Conservation (phyloP, 1,284 basidiomycete species). For the Psilocybe mexicana region DNA sequence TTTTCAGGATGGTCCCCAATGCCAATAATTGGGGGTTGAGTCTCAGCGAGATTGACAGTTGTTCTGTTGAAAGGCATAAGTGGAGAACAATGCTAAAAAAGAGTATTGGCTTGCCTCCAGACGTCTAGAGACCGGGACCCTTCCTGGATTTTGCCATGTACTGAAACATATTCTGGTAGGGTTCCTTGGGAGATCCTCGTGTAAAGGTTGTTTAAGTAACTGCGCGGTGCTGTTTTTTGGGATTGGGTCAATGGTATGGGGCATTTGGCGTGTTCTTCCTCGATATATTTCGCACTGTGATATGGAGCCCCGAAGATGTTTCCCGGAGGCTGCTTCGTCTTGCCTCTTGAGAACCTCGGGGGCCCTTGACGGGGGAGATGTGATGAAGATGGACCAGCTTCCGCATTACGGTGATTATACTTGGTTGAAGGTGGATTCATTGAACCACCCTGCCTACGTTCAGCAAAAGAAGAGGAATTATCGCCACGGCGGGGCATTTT, state of each 20-base stretch:
- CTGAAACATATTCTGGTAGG: conserved; percentile 36
- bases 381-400: conserved; percentile 13
- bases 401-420: conserved; percentile 9
- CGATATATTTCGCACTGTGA: conserved; percentile 35
- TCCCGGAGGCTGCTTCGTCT: conserved; percentile 1
- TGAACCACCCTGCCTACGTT: conserved; percentile 1
- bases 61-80: conserved; percentile 36
- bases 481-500: conserved; percentile 17
- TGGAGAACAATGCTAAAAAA: neutral
- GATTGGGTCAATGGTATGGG: conserved; percentile 29
- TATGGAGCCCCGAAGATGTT: conserved; percentile 33
- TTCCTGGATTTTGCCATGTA: conserved; percentile 30
- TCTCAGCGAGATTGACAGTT: conserved; percentile 42
- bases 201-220: conserved; percentile 40
- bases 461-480: conserved; percentile 13
- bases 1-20: conserved; percentile 65
- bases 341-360: neutral
- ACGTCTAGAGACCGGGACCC: conserved; percentile 23
- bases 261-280: conserved; percentile 31
- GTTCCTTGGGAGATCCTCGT: conserved; percentile 24
- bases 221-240: conserved; percentile 36
- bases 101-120: conserved; percentile 35
- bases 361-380: neutral
- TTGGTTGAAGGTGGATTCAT: conserved; percentile 9
- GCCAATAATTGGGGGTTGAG: conserved; percentile 47